Percentiles rank a stretch among this genome's conserved stretches.
Conservation (phyloP, 164 flowering plant species). For the Chimonanthus salicifolius region DNA sequence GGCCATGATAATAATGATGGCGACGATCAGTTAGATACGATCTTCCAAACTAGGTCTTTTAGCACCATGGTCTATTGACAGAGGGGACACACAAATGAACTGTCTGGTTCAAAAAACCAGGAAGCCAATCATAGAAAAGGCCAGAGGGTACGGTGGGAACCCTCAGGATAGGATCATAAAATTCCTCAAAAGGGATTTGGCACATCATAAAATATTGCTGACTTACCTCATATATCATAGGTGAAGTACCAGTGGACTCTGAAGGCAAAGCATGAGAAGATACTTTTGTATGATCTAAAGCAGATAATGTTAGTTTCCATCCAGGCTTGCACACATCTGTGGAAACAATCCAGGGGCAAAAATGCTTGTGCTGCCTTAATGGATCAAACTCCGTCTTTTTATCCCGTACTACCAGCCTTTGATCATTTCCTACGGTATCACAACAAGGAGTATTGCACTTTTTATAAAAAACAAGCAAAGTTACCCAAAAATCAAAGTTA, state of each 20-base stretch:
- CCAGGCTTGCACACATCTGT: conserved; percentile 48
- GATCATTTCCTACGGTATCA: conserved; percentile 31
- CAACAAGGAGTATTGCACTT: conserved; percentile 1
- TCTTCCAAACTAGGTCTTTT: neutral
- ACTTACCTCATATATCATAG: conserved; percentile 50
- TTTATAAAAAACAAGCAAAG: neutral
- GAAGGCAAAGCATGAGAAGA: conserved; percentile 21
- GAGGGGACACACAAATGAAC: neutral
- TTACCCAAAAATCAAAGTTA: neutral
- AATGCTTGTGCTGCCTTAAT: conserved; percentile 77
- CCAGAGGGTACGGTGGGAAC: neutral
- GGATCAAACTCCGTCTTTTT: conserved; percentile 68
- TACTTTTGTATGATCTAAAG: conserved; percentile 47
- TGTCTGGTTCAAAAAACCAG: neutral
- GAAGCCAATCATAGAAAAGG: neutral
- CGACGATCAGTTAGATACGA: neutral
- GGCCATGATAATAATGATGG: no score
- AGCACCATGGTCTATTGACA: neutral
- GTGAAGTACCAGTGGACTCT: conserved; percentile 31
- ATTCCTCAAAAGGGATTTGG: neutral
- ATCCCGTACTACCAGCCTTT: conserved; percentile 12
- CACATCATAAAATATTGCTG: neutral
- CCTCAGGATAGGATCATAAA: neutral
- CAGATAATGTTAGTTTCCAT: conserved; percentile 69
- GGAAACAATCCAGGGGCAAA: conserved; percentile 90